Percentiles rank a stretch among this genome's conserved stretches.
Evolutionary conservation across 768 basidiomycete genomes (phyloP).

Genomic region (Tricholoma matsutake): DNA sequence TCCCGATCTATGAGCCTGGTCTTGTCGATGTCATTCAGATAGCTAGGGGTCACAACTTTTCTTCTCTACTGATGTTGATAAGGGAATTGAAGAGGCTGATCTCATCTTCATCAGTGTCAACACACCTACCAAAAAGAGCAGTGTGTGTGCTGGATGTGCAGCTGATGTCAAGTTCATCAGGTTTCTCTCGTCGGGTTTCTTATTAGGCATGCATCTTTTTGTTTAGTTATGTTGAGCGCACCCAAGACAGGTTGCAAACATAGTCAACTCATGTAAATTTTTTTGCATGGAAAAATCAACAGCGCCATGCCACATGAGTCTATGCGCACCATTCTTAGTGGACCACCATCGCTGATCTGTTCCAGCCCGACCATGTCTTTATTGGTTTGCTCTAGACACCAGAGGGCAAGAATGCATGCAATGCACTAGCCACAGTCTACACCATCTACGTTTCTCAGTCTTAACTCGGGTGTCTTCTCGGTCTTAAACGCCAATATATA

Average conservation of each 20-base stretch:
- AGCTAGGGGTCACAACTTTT: slow-evolving; percentile 93
- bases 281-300: too few relatives aligned
- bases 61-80: slow-evolving; percentile 95
- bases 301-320: too few relatives aligned
- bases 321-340: too few relatives aligned
- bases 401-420: slow-evolving; percentile 81
- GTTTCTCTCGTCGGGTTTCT: slow-evolving; percentile 5
- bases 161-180: slow-evolving; percentile 87
- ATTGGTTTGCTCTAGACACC: slow-evolving; percentile 92
- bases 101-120: slow-evolving; percentile 98
- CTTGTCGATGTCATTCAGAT: too few relatives aligned
- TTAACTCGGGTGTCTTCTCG: too few relatives aligned
- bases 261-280: slow-evolving; percentile 94
- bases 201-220: slow-evolving; percentile 7
- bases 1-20: too few relatives aligned
- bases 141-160: slow-evolving; percentile 96
- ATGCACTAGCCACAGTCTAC: slow-evolving; percentile 74
- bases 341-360: slow-evolving; percentile 89
- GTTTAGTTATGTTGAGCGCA: slow-evolving; percentile 90
- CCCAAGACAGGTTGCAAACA: slow-evolving; percentile 90
- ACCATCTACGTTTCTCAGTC: too few relatives aligned
- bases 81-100: too few relatives aligned
- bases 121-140: slow-evolving; percentile 99
- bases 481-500: too few relatives aligned
- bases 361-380: slow-evolving; percentile 90